phyloP scores from a whole-genome alignment of 2,329 filamentous ascomycete genomes.

The Apiospora kogelbergensis region DNA sequence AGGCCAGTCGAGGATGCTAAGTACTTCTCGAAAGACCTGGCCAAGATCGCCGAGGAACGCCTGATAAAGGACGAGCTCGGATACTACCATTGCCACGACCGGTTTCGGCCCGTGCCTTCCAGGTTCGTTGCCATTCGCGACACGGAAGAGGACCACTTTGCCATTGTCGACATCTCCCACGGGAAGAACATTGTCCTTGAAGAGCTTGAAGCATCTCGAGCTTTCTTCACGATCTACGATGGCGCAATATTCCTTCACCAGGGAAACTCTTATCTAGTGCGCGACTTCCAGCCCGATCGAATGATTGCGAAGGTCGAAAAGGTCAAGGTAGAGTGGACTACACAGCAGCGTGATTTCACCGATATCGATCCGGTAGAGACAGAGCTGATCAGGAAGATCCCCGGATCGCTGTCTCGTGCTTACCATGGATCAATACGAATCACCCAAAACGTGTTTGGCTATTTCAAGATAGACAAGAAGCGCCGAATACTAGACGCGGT shows the following conservation, averaged over 20 bases:
- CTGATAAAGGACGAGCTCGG: conserved; percentile 73
- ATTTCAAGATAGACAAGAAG: conserved; percentile 92
- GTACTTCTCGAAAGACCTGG: conserved; percentile 78
- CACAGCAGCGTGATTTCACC: conserved; percentile 87
- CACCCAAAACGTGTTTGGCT: conserved; percentile 87
- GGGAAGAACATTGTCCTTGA: conserved; percentile 83
- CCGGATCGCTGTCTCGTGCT: conserved; percentile 62
- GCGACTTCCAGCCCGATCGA: conserved; percentile 79
- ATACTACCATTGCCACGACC: conserved; percentile 86
- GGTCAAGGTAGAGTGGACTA: conserved; percentile 94
- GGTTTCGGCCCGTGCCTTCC: conserved; percentile 83
- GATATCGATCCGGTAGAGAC: conserved; percentile 94
- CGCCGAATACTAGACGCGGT: conserved; percentile 87
- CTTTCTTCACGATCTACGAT: conserved; percentile 94
- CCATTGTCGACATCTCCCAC: conserved; percentile 85
- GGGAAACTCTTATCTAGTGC: conserved; percentile 88
- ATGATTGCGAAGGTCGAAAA: conserved; percentile 84
- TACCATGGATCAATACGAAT: conserved; percentile 88
- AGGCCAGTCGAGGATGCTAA: conserved; percentile 69
- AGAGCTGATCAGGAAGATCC: conserved; percentile 76
- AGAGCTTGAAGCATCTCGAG: conserved; percentile 93
- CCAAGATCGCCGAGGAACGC: conserved; percentile 70
- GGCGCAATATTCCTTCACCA: conserved; percentile 97
- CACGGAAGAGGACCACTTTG: conserved; percentile 86
- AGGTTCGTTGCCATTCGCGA: conserved; percentile 85